Conservation (phyloP, 1,284 basidiomycete species). For the Malassezia yamatoensis region DNA sequence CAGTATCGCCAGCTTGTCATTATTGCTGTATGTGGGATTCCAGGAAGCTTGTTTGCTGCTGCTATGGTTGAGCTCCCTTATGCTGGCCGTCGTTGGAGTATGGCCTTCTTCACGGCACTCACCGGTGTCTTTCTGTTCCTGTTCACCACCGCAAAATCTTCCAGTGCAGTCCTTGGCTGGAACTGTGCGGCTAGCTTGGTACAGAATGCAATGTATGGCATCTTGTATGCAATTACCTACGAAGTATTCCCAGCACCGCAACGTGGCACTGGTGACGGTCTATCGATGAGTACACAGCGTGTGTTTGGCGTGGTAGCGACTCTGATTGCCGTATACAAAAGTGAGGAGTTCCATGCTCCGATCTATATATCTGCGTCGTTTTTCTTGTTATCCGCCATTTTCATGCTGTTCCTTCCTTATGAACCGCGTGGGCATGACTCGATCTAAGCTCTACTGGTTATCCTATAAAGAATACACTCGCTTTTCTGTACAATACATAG, state of each 20-base stretch:
- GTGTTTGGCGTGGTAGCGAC: constrained; percentile 62
- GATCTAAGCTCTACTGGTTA: not conserved
- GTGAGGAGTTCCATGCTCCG: constrained; percentile 51
- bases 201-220: constrained; percentile 62
- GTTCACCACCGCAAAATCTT: constrained; percentile 59
- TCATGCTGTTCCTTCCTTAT: constrained; percentile 61
- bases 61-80: constrained; percentile 56
- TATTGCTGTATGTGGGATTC: constrained; percentile 58
- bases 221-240: constrained; percentile 57
- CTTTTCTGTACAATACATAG: no score
- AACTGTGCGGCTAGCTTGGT: constrained; percentile 58
- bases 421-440: constrained; percentile 51
- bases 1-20: constrained; percentile 56
- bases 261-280: constrained; percentile 62
- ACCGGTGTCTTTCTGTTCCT: constrained; percentile 62
- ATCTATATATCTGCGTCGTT: constrained; percentile 62
- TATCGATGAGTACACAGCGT: constrained; percentile 57
- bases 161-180: constrained; percentile 59
- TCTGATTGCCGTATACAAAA: constrained; percentile 58
- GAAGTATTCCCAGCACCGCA: constrained; percentile 64
- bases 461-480: no score
- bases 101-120: constrained; percentile 57
- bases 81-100: constrained; percentile 59
- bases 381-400: constrained; percentile 57
- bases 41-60: constrained; percentile 57